Conservation (phyloP, 1,284 basidiomycete species). For the Cutaneotrichosporon curvatum region DNA sequence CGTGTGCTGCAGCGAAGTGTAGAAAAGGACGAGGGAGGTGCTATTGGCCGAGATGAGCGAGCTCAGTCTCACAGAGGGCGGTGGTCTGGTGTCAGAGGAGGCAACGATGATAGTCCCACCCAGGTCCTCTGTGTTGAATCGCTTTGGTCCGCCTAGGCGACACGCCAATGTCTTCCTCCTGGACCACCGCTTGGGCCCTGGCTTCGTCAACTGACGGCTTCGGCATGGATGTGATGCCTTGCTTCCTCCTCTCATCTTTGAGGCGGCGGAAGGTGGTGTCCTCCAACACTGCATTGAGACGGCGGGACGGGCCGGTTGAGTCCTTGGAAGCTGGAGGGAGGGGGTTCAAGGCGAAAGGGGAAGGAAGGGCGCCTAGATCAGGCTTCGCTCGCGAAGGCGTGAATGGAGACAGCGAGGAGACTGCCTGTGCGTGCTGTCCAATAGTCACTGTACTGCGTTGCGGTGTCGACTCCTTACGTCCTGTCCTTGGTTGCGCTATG, state of each 20-base stretch:
- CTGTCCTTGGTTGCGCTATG: too few relatives aligned
- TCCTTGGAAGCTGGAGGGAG: too few relatives aligned
- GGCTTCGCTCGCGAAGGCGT: not conserved
- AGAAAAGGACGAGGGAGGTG: conserved; percentile 35
- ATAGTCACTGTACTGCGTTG: too few relatives aligned
- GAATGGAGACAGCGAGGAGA: not conserved
- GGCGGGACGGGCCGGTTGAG: not conserved
- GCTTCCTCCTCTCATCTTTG: not conserved
- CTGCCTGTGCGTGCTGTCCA: too few relatives aligned
- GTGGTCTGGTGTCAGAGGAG: conserved; percentile 7
- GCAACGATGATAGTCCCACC: not conserved
- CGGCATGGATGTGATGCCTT: conserved; percentile 3
- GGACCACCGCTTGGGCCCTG: conserved; percentile 7
- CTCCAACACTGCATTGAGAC: conserved; percentile 1
- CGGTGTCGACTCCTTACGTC: too few relatives aligned
- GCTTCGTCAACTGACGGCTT: conserved; percentile 2
- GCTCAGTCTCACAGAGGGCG: conserved; percentile 15
- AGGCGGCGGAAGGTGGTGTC: conserved; percentile 1
- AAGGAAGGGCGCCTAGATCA: not conserved
- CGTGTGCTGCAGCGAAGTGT: conserved; percentile 32
- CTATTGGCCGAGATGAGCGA: conserved; percentile 15
- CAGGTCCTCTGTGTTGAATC: conserved; percentile 29
- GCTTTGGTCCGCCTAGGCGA: conserved; percentile 30
- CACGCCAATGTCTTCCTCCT: conserved; percentile 34
- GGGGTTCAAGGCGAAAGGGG: not conserved